Conservation (phyloP, 2,329 filamentous ascomycete genomes). For the Colletotrichum limetticola region DNA sequence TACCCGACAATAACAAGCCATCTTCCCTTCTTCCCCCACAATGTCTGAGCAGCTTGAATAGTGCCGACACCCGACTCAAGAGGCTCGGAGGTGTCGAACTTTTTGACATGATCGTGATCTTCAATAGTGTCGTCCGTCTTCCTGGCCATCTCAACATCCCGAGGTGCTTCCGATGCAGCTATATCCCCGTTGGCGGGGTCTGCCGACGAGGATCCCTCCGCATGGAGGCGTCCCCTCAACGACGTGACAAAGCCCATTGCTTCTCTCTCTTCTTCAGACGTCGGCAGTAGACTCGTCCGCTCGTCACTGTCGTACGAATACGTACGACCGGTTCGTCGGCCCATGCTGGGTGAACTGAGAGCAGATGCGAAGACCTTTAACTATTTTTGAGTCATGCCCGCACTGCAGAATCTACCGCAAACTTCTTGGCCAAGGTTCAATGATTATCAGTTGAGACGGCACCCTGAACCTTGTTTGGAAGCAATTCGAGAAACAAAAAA, state of each 20-base stretch:
- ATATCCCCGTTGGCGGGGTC: background rate
- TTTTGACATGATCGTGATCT: background rate
- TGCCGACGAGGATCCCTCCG: background rate
- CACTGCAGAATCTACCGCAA: background rate
- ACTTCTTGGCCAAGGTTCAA: background rate
- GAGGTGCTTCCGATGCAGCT: background rate
- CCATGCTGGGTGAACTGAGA: background rate
- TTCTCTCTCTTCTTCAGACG: background rate
- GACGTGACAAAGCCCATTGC: conserved; percentile 1
- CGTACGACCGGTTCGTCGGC: background rate
- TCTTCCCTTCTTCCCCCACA: conserved; percentile 18
- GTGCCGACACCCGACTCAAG: conserved; percentile 12
- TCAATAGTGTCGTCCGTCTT: background rate
- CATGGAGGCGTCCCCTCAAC: background rate
- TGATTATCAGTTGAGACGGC: conserved; percentile 9
- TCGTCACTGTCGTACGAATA: background rate
- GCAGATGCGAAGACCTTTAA: background rate
- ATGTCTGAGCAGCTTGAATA: conserved; percentile 10
- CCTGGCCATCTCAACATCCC: background rate
- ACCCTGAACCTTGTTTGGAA: background rate
- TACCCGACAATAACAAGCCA: conserved; percentile 22
- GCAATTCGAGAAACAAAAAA: background rate
- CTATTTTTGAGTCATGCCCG: conserved; percentile 6
- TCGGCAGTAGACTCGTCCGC: background rate
- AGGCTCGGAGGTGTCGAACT: background rate